Base-by-base conservation (phyloP, 495 filamentous ascomycete genomes). In the Hypomontagnella submonticulosa region DNA sequence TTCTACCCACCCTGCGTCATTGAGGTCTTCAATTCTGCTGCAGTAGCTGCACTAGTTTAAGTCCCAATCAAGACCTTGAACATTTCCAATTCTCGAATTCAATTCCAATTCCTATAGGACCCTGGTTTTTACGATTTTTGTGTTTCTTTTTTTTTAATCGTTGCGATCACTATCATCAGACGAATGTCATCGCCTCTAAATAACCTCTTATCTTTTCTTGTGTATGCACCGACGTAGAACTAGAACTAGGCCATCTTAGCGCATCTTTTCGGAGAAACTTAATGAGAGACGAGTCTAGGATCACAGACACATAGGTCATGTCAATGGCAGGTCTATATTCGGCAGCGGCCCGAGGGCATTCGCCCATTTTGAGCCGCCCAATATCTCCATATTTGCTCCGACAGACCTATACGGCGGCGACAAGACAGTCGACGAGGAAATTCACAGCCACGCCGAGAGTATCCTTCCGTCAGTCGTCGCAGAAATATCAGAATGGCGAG, bases 401-500 rank as follows among this genome's bases (percentile, higher is more conserved):
- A 52, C 56, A 57, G 18, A 52, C 59, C 10, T 54, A 33, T 30
- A 46, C 42, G 43, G 52, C 58, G 10, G 53, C 37, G 16, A 56
- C 65, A 16, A 57, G 58, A 34, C 61, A n/a, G 36, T 46, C 65
- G 34, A 52, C 58, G 16, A 66, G 66, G 37, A 65, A 49, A 2
- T 67, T 66, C 16, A 43, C 41, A 18, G 3, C 60, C 6, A 59
- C 54, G 10, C 30, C 69, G 15, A 67, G 27, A 46, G 32, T 36
- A 19, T 60, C 48, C 4, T 71, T 73, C 37, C 69, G 50, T 32
- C 65, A 56, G 33, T 57, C 71, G 41, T 75, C 76, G 34, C 70
- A 73, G 23, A 63, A 73, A 54, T 61, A 66, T 48, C 78, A 74
- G 27, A 75, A 79, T 48, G 70, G 75, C 42, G 79, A 79, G 10